Evolutionary conservation across 768 basidiomycete species (phyloP).

Genomic region (Agrocybe chaxingu): DNA sequence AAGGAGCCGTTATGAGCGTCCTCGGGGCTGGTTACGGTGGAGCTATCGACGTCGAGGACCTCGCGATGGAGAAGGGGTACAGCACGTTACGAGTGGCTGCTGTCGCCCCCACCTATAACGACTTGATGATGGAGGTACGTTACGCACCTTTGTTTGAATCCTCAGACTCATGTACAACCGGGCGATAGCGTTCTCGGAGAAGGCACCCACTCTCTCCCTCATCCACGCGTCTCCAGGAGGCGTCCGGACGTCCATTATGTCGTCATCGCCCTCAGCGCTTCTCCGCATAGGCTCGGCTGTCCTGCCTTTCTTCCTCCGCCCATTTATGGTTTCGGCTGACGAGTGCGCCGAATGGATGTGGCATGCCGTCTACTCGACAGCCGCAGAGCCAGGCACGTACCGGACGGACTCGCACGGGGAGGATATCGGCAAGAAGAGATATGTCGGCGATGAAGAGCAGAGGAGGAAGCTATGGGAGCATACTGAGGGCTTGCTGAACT

Average conservation of each 20-base stretch:
- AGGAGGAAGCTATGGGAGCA: constrained; percentile 36
- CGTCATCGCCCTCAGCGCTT: constrained; percentile 22
- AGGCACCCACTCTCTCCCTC: constrained; percentile 30
- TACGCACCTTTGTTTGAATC: neutral
- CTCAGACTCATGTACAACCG: neutral
- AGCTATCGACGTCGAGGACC: constrained; percentile 41
- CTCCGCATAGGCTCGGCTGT: constrained; percentile 19
- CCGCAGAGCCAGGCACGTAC: constrained; percentile 24
- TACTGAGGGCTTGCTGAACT: constrained; percentile 9
- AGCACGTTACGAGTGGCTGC: constrained; percentile 28
- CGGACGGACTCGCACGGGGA: constrained; percentile 31
- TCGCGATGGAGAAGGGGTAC: constrained; percentile 49
- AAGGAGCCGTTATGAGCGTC: constrained; percentile 47
- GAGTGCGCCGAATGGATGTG: constrained; percentile 39
- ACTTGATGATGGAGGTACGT: constrained; percentile 50
- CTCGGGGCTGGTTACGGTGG: constrained; percentile 31
- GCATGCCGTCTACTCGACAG: constrained; percentile 24
- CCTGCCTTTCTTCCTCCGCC: constrained; percentile 18
- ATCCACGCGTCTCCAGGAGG: constrained; percentile 34
- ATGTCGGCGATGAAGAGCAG: constrained; percentile 33
- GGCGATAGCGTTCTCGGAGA: constrained; percentile 25
- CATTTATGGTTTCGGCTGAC: constrained; percentile 19
- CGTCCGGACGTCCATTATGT: constrained; percentile 31
- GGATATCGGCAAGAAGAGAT: constrained; percentile 31
- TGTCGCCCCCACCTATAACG: constrained; percentile 43